These are phyloP conservation scores for Macrophomina pseudophaseolina DNA, from an alignment of 2,329 filamentous ascomycete genomes.

Conservation along the genomic window DNA sequence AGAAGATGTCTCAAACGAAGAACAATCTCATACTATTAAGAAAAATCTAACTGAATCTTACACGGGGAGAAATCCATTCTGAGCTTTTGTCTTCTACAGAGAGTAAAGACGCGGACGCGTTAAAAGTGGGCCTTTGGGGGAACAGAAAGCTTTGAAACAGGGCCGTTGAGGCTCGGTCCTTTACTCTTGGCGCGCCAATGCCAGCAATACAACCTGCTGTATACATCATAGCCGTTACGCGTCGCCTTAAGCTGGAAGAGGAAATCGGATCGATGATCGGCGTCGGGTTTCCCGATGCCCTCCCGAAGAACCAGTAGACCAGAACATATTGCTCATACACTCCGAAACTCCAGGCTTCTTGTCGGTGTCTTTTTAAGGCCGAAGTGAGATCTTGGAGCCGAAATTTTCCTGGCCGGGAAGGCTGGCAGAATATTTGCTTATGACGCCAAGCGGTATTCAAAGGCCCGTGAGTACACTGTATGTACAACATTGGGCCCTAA, in stretches of 20 bases:
- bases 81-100: not conserved
- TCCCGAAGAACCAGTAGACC: not conserved
- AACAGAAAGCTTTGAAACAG: constrained; percentile 1
- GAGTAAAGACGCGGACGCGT: not conserved
- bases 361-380: not conserved
- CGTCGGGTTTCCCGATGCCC: not conserved
- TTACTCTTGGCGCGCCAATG: not conserved
- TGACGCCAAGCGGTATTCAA: not conserved
- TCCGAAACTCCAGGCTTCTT: not conserved
- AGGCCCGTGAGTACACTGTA: no score
- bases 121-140: not conserved
- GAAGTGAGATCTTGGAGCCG: not conserved
- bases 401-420: not conserved
- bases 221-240: constrained; percentile 17
- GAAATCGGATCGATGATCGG: constrained; percentile 3
- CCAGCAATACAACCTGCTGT: constrained; percentile 10
- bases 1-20: not conserved
- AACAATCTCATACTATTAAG: not conserved
- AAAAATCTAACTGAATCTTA: not conserved
- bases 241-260: not conserved
- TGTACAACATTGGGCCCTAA: no score
- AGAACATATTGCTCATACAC: not conserved
- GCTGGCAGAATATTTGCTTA: not conserved
- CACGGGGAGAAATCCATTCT: not conserved
- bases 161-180: constrained; percentile 4